phyloP scores from a whole-genome alignment of 169 alveolate genomes.

The Plasmodium sp. region DNA sequence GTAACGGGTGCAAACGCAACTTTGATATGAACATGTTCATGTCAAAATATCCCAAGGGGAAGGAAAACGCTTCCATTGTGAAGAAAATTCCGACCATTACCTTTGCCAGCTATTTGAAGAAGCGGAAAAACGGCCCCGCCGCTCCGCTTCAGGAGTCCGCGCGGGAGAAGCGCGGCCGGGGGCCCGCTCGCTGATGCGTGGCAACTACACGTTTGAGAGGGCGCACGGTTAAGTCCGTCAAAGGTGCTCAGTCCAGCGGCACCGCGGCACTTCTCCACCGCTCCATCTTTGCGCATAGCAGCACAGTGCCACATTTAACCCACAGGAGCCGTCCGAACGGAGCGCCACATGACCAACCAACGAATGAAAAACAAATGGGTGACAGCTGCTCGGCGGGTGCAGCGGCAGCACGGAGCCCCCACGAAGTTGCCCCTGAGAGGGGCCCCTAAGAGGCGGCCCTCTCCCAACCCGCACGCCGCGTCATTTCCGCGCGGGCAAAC shows the following conservation, averaged over 20 bases:
- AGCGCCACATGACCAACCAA: neutral
- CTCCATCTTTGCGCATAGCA: neutral
- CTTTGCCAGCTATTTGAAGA: slow-evolving; percentile 29
- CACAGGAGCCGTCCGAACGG: neutral
- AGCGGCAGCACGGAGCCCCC: neutral
- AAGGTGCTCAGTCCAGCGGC: neutral
- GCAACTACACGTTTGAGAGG: neutral
- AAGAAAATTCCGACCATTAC: slow-evolving; percentile 66
- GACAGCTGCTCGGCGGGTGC: neutral
- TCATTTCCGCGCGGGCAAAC: neutral
- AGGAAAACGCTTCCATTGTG: slow-evolving; percentile 61
- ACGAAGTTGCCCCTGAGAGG: neutral
- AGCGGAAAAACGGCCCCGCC: neutral
- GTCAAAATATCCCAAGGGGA: slow-evolving; percentile 66
- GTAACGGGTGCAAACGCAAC: slow-evolving; percentile 83
- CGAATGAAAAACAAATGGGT: neutral
- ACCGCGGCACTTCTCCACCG: neutral
- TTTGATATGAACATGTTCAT: slow-evolving; percentile 75
- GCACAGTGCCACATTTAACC: neutral
- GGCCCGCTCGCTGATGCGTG: neutral
- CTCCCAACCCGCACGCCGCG: neutral
- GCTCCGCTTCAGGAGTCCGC: neutral
- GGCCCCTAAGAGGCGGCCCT: neutral
- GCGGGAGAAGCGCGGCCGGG: neutral
- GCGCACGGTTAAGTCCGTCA: neutral